phyloP scores from a whole-genome alignment of 768 basidiomycete species.

The Daedalea quercina region DNA sequence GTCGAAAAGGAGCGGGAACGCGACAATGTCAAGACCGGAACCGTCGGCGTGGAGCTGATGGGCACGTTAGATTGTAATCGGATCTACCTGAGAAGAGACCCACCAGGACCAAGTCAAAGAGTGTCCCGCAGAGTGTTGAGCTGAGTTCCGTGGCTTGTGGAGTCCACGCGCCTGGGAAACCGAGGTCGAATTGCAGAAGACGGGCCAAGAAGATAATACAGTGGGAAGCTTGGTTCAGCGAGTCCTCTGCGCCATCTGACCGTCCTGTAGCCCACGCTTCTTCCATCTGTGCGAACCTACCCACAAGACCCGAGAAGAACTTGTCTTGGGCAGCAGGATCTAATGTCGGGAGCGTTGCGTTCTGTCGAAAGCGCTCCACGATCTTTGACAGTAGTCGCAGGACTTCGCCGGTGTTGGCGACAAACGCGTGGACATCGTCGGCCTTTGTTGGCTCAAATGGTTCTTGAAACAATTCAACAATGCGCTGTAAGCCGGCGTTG shows the following conservation, averaged over 20 bases:
- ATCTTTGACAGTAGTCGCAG: constrained; percentile 64
- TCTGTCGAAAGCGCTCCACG: constrained; percentile 55
- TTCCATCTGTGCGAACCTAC: constrained; percentile 38
- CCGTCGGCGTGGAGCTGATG: constrained; percentile 50
- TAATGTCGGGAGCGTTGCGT: constrained; percentile 38
- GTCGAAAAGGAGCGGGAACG: constrained; percentile 65
- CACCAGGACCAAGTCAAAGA: constrained; percentile 32
- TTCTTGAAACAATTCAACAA: constrained; percentile 47
- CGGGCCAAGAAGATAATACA: constrained; percentile 54
- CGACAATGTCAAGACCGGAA: constrained; percentile 44
- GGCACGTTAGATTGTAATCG: constrained; percentile 1
- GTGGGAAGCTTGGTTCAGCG: constrained; percentile 22
- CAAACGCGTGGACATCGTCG: constrained; percentile 30
- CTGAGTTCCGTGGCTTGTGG: constrained; percentile 39
- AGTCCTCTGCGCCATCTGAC: constrained; percentile 13
- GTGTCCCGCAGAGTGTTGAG: constrained; percentile 29
- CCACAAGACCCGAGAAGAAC: constrained; percentile 43
- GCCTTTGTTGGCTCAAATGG: constrained; percentile 20
- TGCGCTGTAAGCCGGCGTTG: constrained; percentile 64
- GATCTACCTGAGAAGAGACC: constrained; percentile 2
- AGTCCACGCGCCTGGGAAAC: constrained; percentile 57
- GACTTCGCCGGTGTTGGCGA: constrained; percentile 57
- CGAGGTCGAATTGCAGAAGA: constrained; percentile 66
- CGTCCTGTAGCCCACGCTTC: constrained; percentile 14
- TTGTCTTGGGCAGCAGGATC: constrained; percentile 51